These are phyloP conservation scores for Eucalyptus decipiens DNA, from an alignment of 345 rosid species.

Conservation along the genomic window DNA sequence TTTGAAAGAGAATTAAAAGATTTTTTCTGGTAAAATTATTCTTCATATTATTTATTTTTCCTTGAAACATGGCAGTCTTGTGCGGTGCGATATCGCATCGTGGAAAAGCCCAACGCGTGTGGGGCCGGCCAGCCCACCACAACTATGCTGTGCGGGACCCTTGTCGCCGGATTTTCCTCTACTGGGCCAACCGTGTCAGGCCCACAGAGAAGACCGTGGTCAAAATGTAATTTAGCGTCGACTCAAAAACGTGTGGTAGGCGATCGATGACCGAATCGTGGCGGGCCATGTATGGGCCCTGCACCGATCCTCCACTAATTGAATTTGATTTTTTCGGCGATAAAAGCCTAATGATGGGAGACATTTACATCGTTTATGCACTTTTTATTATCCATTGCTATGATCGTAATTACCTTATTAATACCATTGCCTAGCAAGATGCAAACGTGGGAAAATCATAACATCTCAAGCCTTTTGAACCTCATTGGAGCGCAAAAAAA, in stretches of 20 bases:
- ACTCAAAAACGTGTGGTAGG: neutral
- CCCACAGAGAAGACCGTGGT: neutral
- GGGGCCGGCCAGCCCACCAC: neutral
- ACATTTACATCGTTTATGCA: neutral
- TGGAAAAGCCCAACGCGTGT: neutral
- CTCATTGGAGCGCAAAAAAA: neutral
- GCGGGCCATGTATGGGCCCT: neutral
- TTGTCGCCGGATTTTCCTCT: neutral
- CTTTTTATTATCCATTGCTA: neutral
- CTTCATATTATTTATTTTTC: too few species aligned
- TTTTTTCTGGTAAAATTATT: too few species aligned
- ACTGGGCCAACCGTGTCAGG: neutral
- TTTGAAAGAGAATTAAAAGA: too few species aligned
- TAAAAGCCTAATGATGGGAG: neutral
- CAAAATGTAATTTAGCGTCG: neutral
- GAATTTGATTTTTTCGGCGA: neutral
- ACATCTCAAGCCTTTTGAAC: neutral
- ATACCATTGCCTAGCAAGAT: neutral
- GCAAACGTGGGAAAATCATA: neutral
- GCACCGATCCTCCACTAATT: neutral
- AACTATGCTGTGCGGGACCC: neutral
- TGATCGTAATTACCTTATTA: neutral
- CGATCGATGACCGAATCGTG: neutral
- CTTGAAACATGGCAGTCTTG: neutral
- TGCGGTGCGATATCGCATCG: neutral